A percentile compares a stretch with the other conserved stretches of the same genome.
phyloP scores from a whole-genome alignment of 2,329 filamentous ascomycete species.

The Gaeumannomyces sp. region DNA sequence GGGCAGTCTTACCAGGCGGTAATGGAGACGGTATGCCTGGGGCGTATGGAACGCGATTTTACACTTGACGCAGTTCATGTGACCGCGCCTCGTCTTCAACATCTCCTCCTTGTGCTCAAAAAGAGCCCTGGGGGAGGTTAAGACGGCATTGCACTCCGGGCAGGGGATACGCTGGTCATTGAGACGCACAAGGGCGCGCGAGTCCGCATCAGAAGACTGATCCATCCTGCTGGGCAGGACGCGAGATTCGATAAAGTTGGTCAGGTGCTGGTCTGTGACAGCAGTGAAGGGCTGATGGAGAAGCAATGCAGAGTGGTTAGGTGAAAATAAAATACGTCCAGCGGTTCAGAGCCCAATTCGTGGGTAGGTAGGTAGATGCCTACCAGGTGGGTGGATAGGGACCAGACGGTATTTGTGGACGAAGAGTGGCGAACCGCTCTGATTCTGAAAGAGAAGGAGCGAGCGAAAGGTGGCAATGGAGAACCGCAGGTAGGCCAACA shows the following conservation, averaged over 20 bases:
- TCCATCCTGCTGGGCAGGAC: neutral
- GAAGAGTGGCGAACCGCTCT: too few relatives aligned
- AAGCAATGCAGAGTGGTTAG: too few relatives aligned
- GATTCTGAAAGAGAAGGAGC: too few relatives aligned
- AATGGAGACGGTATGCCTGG: constrained; percentile 5
- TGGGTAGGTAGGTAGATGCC: too few relatives aligned
- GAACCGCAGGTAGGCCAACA: too few relatives aligned
- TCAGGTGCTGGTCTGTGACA: neutral
- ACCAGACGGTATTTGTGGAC: too few relatives aligned
- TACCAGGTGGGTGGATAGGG: too few relatives aligned
- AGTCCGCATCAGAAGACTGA: neutral
- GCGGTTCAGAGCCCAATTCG: too few relatives aligned
- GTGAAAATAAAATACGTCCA: too few relatives aligned
- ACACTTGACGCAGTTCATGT: constrained; percentile 29
- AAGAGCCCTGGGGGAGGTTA: constrained; percentile 12
- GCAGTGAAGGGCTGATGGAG: too few relatives aligned
- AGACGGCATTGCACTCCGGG: constrained; percentile 2
- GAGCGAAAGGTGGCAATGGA: too few relatives aligned
- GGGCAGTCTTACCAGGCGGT: neutral
- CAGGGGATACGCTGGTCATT: neutral
- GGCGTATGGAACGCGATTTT: constrained; percentile 29
- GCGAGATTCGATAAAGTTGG: neutral
- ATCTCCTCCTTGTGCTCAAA: constrained; percentile 24
- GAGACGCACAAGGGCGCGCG: neutral
- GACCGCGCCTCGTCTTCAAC: constrained; percentile 15